Conservation (phyloP, 176 grass and related monocot genomes). For the Phoenix dactylifera region DNA sequence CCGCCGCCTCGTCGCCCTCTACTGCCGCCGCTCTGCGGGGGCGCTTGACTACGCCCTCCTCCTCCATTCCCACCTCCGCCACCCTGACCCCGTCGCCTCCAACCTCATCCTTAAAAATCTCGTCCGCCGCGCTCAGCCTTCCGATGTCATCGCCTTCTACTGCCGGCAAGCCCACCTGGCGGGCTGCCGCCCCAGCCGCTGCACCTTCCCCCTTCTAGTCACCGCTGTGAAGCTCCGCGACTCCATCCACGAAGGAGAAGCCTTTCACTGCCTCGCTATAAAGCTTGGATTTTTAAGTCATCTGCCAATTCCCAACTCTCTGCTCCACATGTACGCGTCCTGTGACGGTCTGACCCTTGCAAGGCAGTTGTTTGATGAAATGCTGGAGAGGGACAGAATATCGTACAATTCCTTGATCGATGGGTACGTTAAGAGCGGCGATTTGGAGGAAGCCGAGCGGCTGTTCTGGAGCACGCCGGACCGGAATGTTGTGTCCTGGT, state of each 20-base stretch:
- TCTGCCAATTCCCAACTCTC: constrained; percentile 24
- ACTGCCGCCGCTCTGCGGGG: background rate
- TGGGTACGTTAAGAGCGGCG: constrained; percentile 25
- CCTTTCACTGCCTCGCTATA: constrained; percentile 30
- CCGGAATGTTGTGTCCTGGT: constrained; percentile 18
- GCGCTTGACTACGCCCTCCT: background rate
- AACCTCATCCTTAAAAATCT: constrained; percentile 19
- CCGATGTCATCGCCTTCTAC: constrained; percentile 26
- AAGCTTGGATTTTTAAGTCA: constrained; percentile 34
- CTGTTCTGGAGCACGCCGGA: constrained; percentile 26
- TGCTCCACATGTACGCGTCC: constrained; percentile 32
- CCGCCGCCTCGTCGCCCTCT: constrained; percentile 25
- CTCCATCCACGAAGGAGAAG: constrained; percentile 20
- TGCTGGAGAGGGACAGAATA: constrained; percentile 21
- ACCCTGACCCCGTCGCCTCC: constrained; percentile 15
- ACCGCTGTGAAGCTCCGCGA: constrained; percentile 24
- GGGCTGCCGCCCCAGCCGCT: constrained; percentile 22
- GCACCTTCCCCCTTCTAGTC: constrained; percentile 29
- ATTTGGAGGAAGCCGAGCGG: constrained; percentile 28
- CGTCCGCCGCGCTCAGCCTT: constrained; percentile 6
- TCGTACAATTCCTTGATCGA: constrained; percentile 33
- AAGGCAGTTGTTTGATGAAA: constrained; percentile 36
- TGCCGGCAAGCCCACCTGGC: constrained; percentile 20
- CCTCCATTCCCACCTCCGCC: constrained; percentile 15
- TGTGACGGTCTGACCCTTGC: constrained; percentile 15